Conservation (phyloP, 1,284 basidiomycete species). For the Lentinula novae-zelandiae region DNA sequence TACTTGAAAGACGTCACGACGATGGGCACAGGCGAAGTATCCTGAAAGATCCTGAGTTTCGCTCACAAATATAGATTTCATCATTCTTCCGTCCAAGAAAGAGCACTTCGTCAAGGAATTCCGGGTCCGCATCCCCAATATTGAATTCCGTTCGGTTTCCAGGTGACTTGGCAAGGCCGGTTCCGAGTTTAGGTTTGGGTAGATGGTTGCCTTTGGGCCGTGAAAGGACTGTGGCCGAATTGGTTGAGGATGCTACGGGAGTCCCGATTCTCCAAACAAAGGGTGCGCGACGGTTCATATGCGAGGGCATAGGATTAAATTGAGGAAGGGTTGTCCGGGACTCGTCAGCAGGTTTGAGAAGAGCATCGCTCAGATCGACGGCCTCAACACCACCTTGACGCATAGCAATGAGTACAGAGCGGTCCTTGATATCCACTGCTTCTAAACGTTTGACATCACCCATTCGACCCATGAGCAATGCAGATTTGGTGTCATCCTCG, state of each 20-base stretch:
- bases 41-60: conserved; percentile 67
- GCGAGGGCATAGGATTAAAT: conserved; percentile 56
- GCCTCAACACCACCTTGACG: conserved; percentile 79
- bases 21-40: conserved; percentile 60
- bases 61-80: conserved; percentile 77
- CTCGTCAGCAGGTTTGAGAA: conserved; percentile 71
- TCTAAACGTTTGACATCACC: conserved; percentile 79
- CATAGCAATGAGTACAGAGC: conserved; percentile 75
- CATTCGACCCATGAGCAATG: conserved; percentile 41
- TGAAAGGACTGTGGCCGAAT: conserved; percentile 37
- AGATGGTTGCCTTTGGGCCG: conserved; percentile 33
- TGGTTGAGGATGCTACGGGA: conserved; percentile 46
- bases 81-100: conserved; percentile 73
- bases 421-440: conserved; percentile 68
- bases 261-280: conserved; percentile 80
- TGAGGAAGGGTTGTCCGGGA: conserved; percentile 66
- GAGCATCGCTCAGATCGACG: conserved; percentile 70
- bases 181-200: conserved; percentile 42
- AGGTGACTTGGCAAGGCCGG: conserved; percentile 40
- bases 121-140: conserved; percentile 49
- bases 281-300: conserved; percentile 61
- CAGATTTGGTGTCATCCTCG: conserved; percentile 40
- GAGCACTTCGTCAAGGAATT: conserved; percentile 65
- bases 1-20: neutral
- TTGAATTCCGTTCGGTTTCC: conserved; percentile 46